Percentiles rank a stretch among this genome's conserved stretches.
Conservation (phyloP, 2,329 filamentous ascomycete genomes). For the Colletotrichum acutatum region DNA sequence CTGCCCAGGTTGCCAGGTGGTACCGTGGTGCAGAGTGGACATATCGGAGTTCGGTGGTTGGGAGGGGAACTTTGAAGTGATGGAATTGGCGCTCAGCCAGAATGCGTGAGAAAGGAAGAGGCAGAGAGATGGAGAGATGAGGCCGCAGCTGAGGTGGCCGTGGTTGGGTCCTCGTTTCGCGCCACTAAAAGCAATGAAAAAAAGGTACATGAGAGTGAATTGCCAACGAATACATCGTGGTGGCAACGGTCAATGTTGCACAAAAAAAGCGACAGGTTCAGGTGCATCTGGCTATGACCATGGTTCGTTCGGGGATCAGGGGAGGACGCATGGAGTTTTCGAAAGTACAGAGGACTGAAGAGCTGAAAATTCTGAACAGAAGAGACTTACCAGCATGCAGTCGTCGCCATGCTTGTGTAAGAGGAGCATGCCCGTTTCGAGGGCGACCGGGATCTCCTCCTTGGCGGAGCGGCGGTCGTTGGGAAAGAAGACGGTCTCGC, state of each 20-base stretch:
- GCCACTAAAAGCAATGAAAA: constrained; percentile 31
- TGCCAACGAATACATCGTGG: neutral
- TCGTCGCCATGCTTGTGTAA: constrained; percentile 90
- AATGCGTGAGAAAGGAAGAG: neutral
- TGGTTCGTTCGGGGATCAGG: constrained; percentile 22
- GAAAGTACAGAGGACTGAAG: neutral
- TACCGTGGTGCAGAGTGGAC: constrained; percentile 8
- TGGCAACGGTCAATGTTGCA: constrained; percentile 27
- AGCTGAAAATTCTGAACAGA: neutral
- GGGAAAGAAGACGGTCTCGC: constrained; percentile 93
- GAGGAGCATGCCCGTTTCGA: constrained; percentile 86
- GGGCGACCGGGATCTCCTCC: constrained; percentile 76
- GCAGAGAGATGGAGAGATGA: constrained; percentile 4
- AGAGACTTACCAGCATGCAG: constrained; percentile 75
- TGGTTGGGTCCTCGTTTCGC: constrained; percentile 20
- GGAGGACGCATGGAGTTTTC: neutral
- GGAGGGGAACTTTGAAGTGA: neutral
- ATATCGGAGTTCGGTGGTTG: neutral
- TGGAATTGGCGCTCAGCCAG: neutral
- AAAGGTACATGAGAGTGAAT: constrained; percentile 18
- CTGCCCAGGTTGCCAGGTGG: constrained; percentile 49
- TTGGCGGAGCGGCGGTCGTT: constrained; percentile 66
- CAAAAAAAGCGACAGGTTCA: neutral
- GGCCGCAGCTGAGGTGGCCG: constrained; percentile 25
- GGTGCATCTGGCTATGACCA: neutral